Percentiles rank a stretch among this genome's conserved stretches.
These are phyloP conservation scores for Dendryphion nanum DNA, from an alignment of 2,329 filamentous ascomycete genomes.

Conservation along the genomic window DNA sequence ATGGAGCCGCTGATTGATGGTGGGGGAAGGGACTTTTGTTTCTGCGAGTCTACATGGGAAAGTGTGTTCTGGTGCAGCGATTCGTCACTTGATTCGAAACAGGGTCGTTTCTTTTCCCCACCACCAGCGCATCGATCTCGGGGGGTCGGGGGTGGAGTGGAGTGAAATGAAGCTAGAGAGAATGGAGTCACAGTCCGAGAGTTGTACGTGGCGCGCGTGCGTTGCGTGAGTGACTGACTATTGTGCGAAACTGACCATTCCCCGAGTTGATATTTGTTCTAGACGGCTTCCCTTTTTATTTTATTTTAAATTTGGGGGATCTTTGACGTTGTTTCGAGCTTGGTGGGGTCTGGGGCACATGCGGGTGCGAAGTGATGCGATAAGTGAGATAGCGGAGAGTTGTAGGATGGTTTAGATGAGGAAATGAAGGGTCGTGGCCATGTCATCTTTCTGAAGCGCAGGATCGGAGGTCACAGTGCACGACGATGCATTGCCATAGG, in stretches of 20 bases:
- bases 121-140: too few relatives aligned
- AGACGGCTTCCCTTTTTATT: neutral
- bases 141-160: too few relatives aligned
- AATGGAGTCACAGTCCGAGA: neutral
- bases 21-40: neutral
- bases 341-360: too few relatives aligned
- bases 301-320: neutral
- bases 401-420: conserved; percentile 1
- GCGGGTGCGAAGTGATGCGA: too few relatives aligned
- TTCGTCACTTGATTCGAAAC: conserved; percentile 17
- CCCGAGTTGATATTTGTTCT: neutral
- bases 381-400: neutral
- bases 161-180: neutral
- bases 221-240: neutral
- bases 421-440: conserved; percentile 4
- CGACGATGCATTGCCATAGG: neutral
- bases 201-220: neutral
- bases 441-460: conserved; percentile 9
- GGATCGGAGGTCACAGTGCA: neutral
- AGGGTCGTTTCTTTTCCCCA: too few relatives aligned
- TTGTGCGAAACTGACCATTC: neutral
- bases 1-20: neutral
- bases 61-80: conserved; percentile 1
- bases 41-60: neutral
- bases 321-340: too few relatives aligned